phyloP scores from a whole-genome alignment of 2,329 filamentous ascomycete genomes.

The Monilinia aucupariae region DNA sequence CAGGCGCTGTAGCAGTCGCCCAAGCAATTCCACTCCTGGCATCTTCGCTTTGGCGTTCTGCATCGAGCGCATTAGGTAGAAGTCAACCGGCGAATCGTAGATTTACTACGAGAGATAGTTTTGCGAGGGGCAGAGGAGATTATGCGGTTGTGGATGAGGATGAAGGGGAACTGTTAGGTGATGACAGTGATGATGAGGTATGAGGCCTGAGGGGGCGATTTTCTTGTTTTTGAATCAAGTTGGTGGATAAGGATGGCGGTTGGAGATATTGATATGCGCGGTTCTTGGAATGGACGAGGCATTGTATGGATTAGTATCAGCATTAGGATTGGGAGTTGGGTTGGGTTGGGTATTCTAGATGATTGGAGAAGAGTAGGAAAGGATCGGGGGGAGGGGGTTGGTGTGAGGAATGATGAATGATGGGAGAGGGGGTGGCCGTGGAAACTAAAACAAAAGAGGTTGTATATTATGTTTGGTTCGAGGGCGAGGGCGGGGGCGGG shows the following conservation, averaged over 20 bases:
- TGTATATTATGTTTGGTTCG: not conserved
- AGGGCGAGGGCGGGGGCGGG: not conserved
- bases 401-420: not conserved
- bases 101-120: slow-evolving; percentile 85
- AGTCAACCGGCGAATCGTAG: slow-evolving; percentile 40
- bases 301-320: not conserved
- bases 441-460: not conserved
- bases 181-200: slow-evolving; percentile 88
- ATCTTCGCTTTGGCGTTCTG: slow-evolving; percentile 66
- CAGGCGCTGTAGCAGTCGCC: slow-evolving; percentile 56
- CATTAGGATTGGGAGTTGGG: not conserved
- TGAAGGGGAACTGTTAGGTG: slow-evolving; percentile 88
- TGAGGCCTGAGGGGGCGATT: slow-evolving; percentile 48
- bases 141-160: slow-evolving; percentile 87
- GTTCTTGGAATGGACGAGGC: no score
- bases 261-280: not conserved
- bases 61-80: slow-evolving; percentile 46
- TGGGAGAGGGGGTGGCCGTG: not conserved
- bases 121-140: slow-evolving; percentile 79
- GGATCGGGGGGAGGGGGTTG: not conserved
- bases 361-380: not conserved
- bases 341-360: not conserved
- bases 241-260: no score
- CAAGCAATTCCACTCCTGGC: slow-evolving; percentile 65
- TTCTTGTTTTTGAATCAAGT: not conserved